Percentiles rank a stretch among this genome's conserved stretches.
phyloP scores from a whole-genome alignment of 1,139 yeast genomes.

The Hanseniaspora sp. region DNA sequence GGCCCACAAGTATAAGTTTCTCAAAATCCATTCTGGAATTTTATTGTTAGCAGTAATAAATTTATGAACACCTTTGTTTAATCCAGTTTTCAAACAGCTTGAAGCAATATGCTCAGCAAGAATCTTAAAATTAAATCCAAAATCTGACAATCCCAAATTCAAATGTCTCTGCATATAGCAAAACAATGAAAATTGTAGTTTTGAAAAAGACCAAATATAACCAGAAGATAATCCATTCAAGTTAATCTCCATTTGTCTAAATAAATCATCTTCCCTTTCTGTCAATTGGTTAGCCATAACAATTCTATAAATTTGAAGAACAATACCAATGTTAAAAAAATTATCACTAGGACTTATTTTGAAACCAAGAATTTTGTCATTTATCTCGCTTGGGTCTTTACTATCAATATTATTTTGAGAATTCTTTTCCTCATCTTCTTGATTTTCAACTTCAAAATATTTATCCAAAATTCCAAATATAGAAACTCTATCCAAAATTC shows the following conservation, averaged over 20 bases:
- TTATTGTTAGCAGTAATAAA: slow-evolving; percentile 17
- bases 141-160: slow-evolving; percentile 8
- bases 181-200: slow-evolving; percentile 10
- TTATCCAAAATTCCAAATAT: slow-evolving; percentile 1
- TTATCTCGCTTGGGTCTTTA: background rate
- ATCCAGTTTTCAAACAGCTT: slow-evolving; percentile 1
- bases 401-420: background rate
- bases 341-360: background rate
- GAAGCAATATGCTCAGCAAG: slow-evolving; percentile 12
- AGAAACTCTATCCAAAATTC: slow-evolving; percentile 12
- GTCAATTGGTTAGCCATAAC: slow-evolving; percentile 4
- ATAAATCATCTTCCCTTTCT: slow-evolving; percentile 11
- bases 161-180: slow-evolving; percentile 12
- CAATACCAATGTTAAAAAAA: slow-evolving; percentile 13
- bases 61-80: slow-evolving; percentile 6
- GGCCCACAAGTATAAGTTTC: slow-evolving; percentile 25
- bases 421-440: background rate
- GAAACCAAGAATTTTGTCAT: background rate
- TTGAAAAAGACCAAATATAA: slow-evolving; percentile 11
- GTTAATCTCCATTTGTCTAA: slow-evolving; percentile 9
- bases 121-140: slow-evolving; percentile 9
- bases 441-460: slow-evolving; percentile 7
- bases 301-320: slow-evolving; percentile 13
- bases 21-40: slow-evolving; percentile 19
- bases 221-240: slow-evolving; percentile 13